A percentile compares a stretch with the other conserved stretches of the same genome.
These are phyloP conservation scores for Pleodorina starrii DNA, from an alignment of 139 green algal genomes.

Conservation along the genomic window DNA sequence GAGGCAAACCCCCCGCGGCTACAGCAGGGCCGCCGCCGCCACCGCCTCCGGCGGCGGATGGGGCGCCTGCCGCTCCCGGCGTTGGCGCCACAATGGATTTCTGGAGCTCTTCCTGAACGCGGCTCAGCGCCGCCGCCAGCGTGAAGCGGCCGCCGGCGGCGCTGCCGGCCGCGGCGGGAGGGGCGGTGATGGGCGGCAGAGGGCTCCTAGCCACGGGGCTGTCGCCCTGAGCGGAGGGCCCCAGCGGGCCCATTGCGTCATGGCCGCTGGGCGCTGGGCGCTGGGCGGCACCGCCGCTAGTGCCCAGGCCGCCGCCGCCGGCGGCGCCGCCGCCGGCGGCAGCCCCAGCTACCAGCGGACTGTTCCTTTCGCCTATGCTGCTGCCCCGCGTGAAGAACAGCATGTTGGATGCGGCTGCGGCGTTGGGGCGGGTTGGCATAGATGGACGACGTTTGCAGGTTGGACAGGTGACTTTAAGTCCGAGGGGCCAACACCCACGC, in stretches of 20 bases:
- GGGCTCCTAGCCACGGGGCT: neutral
- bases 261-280: neutral
- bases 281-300: neutral
- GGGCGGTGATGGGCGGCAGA: neutral
- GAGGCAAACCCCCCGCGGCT: no score
- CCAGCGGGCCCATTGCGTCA: no score
- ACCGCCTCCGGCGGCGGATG: neutral
- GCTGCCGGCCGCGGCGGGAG: neutral
- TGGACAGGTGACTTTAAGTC: no score
- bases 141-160: constrained; percentile 11
- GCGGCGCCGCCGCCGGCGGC: neutral
- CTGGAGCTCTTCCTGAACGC: constrained; percentile 35
- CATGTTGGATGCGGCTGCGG: neutral
- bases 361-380: neutral
- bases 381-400: constrained; percentile 11
- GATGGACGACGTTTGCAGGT: no score
- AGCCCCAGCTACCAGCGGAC: neutral
- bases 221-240: neutral
- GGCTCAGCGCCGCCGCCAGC: constrained; percentile 29
- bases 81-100: constrained; percentile 9
- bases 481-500: no score
- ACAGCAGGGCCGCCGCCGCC: neutral
- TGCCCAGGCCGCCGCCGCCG: neutral
- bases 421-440: no score
- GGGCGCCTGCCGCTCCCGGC: neutral